These are phyloP conservation scores for Globisporangium carolinianum DNA, from an alignment of 352 stramenopile species.

Conservation along the genomic window DNA sequence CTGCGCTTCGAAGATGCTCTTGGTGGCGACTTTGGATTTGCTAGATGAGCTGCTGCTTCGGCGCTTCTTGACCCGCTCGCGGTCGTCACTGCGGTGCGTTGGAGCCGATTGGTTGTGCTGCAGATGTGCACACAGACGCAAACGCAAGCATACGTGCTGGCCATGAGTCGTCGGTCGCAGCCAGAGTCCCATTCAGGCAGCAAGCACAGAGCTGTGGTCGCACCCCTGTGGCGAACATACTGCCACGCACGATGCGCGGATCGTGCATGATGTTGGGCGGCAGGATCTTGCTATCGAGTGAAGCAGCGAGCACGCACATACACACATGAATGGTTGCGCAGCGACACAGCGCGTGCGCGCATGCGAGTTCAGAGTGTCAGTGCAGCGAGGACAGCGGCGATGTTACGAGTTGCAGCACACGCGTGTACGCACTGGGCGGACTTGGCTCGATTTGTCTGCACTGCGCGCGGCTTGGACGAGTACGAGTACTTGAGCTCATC, in stretches of 20 bases:
- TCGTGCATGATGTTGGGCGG: constrained; percentile 76
- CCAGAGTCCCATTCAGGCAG: no score
- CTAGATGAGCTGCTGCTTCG: constrained; percentile 2
- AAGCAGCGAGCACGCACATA: background rate
- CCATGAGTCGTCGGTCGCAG: background rate
- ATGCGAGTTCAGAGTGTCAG: background rate
- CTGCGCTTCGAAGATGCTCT: constrained; percentile 27
- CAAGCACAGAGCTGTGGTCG: background rate
- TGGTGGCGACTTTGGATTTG: constrained; percentile 19
- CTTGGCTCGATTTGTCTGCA: constrained; percentile 62
- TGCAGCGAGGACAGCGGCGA: no score
- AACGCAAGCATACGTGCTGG: background rate
- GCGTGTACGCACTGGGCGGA: background rate
- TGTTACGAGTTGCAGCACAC: background rate
- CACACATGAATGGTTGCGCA: background rate
- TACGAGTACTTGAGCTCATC: constrained; percentile 76
- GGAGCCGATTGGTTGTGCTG: constrained; percentile 5
- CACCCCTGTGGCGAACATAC: constrained; percentile 46
- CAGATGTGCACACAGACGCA: background rate
- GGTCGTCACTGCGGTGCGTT: constrained; percentile 10
- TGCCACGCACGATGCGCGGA: constrained; percentile 50
- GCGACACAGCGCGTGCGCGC: background rate
- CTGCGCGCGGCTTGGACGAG: constrained; percentile 59
- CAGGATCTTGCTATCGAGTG: constrained; percentile 16
- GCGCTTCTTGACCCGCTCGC: constrained; percentile 35